These are phyloP conservation scores for Trametes gibbosa DNA, from an alignment of 768 basidiomycete genomes.

Conservation along the genomic window DNA sequence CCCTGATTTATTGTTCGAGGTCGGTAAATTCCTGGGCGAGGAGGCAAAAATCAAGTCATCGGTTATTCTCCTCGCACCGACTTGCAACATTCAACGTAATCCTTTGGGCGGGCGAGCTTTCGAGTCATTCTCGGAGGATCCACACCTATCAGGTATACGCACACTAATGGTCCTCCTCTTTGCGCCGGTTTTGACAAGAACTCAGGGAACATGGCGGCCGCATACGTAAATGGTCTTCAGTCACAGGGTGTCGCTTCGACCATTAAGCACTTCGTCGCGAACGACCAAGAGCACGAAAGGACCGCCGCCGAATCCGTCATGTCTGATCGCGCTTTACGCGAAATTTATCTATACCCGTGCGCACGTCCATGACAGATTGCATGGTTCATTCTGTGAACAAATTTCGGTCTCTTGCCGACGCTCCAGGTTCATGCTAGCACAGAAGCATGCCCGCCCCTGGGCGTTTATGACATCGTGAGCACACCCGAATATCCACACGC, in stretches of 20 bases:
- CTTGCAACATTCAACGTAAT: slow-evolving; percentile 71
- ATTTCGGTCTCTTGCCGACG: not conserved
- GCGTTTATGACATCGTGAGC: slow-evolving; percentile 66
- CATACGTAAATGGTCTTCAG: slow-evolving; percentile 70
- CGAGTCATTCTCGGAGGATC: slow-evolving; percentile 74
- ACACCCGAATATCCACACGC: slow-evolving; percentile 3
- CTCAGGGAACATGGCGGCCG: slow-evolving; percentile 55
- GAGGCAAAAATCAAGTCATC: slow-evolving; percentile 68
- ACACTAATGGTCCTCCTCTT: not conserved
- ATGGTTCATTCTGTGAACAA: not conserved
- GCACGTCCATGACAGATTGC: slow-evolving; percentile 21
- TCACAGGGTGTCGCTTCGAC: slow-evolving; percentile 62
- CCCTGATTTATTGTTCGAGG: slow-evolving; percentile 48
- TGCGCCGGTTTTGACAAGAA: slow-evolving; percentile 6
- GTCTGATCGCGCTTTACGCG: slow-evolving; percentile 63
- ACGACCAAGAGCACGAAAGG: slow-evolving; percentile 74
- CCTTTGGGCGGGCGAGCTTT: slow-evolving; percentile 62
- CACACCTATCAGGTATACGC: slow-evolving; percentile 53
- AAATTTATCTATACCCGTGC: slow-evolving; percentile 71
- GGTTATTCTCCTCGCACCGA: slow-evolving; percentile 65
- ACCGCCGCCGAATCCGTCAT: slow-evolving; percentile 62
- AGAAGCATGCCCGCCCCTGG: slow-evolving; percentile 57
- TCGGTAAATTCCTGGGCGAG: slow-evolving; percentile 57
- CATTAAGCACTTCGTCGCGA: slow-evolving; percentile 73
- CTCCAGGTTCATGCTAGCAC: slow-evolving; percentile 68